These are phyloP conservation scores for Lodderomyces orthopsilosis DNA, from an alignment of 1,139 yeast species.

Conservation along the genomic window DNA sequence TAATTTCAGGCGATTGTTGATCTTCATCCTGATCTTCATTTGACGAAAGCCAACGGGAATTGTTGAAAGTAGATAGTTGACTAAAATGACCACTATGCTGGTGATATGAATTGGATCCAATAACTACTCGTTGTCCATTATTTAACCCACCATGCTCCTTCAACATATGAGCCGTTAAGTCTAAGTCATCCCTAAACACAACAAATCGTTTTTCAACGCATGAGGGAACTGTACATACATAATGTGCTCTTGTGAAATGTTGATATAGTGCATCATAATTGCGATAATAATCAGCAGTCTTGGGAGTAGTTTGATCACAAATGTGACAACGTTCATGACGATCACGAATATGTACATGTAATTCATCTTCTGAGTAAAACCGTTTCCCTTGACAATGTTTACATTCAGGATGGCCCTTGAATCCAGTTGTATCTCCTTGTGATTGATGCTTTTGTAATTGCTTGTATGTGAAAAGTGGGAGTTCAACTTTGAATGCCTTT, in stretches of 20 bases:
- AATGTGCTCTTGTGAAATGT: slow-evolving; percentile 76
- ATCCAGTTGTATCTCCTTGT: slow-evolving; percentile 70
- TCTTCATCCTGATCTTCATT: slow-evolving; percentile 23
- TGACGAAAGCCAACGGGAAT: slow-evolving; percentile 10
- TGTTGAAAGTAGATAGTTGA: slow-evolving; percentile 61
- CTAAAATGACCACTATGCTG: slow-evolving; percentile 36
- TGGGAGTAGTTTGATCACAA: slow-evolving; percentile 70
- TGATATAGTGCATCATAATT: slow-evolving; percentile 70
- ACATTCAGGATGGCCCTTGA: slow-evolving; percentile 88
- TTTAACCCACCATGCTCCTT: slow-evolving; percentile 71
- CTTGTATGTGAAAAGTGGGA: slow-evolving; percentile 58
- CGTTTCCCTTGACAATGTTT: slow-evolving; percentile 71
- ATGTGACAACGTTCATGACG: slow-evolving; percentile 86
- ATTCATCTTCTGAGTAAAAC: slow-evolving; percentile 87
- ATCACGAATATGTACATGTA: slow-evolving; percentile 77
- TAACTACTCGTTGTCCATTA: slow-evolving; percentile 42
- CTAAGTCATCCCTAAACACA: slow-evolving; percentile 84
- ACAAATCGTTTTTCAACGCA: slow-evolving; percentile 90
- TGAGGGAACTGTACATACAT: slow-evolving; percentile 71
- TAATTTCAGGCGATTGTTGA: slow-evolving; percentile 43
- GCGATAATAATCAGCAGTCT: slow-evolving; percentile 72
- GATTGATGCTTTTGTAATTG: slow-evolving; percentile 69
- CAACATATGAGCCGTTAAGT: slow-evolving; percentile 83
- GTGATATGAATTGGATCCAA: slow-evolving; percentile 48
- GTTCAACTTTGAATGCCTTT: slow-evolving; percentile 73